Evolutionary conservation across 345 rosid genomes (phyloP).

Genomic region (Aurinia saxatilis): DNA sequence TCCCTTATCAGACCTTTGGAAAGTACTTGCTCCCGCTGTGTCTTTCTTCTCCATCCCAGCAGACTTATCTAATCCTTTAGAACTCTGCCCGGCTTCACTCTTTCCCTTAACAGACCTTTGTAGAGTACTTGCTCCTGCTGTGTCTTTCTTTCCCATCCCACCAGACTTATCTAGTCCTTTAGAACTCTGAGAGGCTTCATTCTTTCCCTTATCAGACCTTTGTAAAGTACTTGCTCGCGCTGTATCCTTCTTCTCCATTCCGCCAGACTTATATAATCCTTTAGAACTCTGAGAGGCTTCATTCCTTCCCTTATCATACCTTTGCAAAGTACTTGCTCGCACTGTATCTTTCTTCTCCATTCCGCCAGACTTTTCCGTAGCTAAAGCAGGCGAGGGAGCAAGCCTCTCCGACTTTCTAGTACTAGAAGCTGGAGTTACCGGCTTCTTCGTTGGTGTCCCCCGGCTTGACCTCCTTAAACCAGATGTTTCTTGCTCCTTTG

Average conservation of each 20-base stretch:
- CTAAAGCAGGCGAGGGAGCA: conserved; percentile 32
- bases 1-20: conserved; percentile 53
- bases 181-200: conserved; percentile 28
- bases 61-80: conserved; percentile 31
- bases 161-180: conserved; percentile 35
- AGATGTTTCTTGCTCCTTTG: conserved; percentile 20
- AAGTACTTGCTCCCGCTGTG: conserved; percentile 18
- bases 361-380: conserved; percentile 29
- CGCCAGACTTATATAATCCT: conserved; percentile 33
- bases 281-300: conserved; percentile 31
- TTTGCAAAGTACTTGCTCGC: conserved; percentile 35
- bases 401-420: conserved; percentile 49
- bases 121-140: conserved; percentile 24
- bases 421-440: conserved; percentile 25
- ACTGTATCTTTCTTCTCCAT: conserved; percentile 30
- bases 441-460: conserved; percentile 32
- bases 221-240: conserved; percentile 31
- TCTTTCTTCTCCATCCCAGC: conserved; percentile 37
- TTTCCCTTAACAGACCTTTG: conserved; percentile 56
- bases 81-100: conserved; percentile 29
- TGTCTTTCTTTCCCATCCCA: conserved; percentile 34
- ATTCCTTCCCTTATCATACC: conserved; percentile 51
- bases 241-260: conserved; percentile 32
- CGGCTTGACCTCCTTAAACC: conserved; percentile 51
- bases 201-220: conserved; percentile 55